phyloP scores from a whole-genome alignment of 148 eudicot genomes.

The Suaeda aralocaspica region DNA sequence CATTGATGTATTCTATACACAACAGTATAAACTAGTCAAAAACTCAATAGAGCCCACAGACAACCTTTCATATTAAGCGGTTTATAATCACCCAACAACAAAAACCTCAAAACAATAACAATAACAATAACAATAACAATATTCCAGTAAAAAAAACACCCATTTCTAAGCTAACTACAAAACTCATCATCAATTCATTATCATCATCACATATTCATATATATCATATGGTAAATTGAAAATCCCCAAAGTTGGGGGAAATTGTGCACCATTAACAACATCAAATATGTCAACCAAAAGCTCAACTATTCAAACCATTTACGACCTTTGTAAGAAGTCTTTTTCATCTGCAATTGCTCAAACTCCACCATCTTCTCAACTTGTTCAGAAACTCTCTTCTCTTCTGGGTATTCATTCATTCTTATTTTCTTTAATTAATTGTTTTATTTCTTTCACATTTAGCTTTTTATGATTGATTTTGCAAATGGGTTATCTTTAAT shows the following conservation, averaged over 20 bases:
- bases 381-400: slow-evolving; percentile 43
- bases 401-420: slow-evolving; percentile 39
- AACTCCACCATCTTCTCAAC: slow-evolving; percentile 37
- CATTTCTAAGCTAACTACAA: no score
- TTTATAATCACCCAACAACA: neutral
- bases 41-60: neutral
- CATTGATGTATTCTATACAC: no score
- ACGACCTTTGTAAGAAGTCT: slow-evolving; percentile 52
- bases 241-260: neutral
- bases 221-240: no score
- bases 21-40: no score
- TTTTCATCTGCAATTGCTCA: slow-evolving; percentile 29
- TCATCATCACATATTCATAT: no score
- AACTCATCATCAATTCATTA: no score
- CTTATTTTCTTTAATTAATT: neutral
- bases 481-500: neutral
- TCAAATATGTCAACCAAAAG: slow-evolving; percentile 31
- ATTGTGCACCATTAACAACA: neutral
- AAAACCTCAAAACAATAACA: no score
- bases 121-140: no score
- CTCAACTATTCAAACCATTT: slow-evolving; percentile 43
- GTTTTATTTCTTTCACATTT: neutral
- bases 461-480: no score
- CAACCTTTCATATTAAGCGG: neutral
- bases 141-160: no score